A percentile compares a stretch with the other conserved stretches of the same genome.
Evolutionary conservation across 345 rosid species (phyloP).

Genomic region (Eucalyptus albens): DNA sequence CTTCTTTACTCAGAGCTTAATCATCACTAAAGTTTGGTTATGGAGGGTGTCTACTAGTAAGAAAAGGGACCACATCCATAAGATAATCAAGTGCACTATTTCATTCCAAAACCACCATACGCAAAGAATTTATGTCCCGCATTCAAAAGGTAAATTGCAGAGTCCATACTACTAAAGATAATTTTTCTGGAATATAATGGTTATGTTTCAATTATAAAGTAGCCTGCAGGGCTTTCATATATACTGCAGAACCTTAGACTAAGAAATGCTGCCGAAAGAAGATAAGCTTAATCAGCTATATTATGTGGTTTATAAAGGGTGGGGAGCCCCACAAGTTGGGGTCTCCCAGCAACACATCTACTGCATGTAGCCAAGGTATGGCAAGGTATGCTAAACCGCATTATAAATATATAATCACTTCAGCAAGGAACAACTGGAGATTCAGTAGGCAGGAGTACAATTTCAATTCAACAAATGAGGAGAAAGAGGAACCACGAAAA

Average conservation of each 20-base stretch:
- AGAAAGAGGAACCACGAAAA: neutral
- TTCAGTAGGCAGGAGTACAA: neutral
- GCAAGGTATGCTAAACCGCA: neutral
- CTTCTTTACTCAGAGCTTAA: neutral
- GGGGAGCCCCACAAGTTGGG: neutral
- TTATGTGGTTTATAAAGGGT: neutral
- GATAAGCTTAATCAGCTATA: neutral
- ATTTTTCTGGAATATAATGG: neutral
- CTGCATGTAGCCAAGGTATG: neutral
- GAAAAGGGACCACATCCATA: neutral
- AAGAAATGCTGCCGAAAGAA: neutral
- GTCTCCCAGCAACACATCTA: neutral
- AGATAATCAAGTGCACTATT: neutral
- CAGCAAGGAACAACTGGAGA: neutral
- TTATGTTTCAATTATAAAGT: neutral
- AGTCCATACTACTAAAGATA: neutral
- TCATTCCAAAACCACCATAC: neutral
- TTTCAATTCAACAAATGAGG: neutral
- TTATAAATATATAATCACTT: neutral
- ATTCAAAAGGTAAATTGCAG: neutral
- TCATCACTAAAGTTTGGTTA: neutral
- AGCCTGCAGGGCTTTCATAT: neutral
- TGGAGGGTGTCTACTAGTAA: neutral
- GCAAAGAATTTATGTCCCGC: neutral
- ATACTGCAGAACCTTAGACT: neutral